Base-by-base conservation (phyloP, 331 rosid genomes). In the Cydonia oblonga region DNA sequence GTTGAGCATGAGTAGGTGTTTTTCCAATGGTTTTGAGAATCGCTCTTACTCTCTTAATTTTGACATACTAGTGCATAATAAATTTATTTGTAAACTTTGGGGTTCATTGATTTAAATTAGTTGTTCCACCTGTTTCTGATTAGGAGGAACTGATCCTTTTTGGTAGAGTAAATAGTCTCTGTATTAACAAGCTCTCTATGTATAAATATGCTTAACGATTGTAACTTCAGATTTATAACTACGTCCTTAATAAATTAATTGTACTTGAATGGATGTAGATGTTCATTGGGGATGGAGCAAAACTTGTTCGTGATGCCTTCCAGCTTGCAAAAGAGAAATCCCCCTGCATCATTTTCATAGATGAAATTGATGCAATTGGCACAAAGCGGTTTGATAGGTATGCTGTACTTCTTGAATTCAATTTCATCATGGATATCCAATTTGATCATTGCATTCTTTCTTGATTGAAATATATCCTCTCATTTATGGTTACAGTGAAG, bases 371-470 rank as follows among this genome's bases (percentile, higher is more conserved):
- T 85, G 98, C 97, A 8, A 93, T 91, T 71, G 98, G 98, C 29
- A 91, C 97, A 64, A 91, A 91, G 85, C 90, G 98, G 33, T 93
- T 93, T 89, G 96, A 89, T 66, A 93, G 98, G 98, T 91, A 89
- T 63, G 9, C 59, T 68, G 23, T 65, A 15, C 22, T 69, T 75
- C 25, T 30, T 22, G 22, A 53, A n/a, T 16, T 46, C 26, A 67
- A 40, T 72, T 25, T 20, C 62, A 69, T 52, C 2, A 0, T 52
- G 12, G 5, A 0, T 68, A 14, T 19, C 32, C 62, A 49, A 5
- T n/a, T 13, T 22, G 4, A 23, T 9, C 66, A 3, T 8, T 56
- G 53, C 22, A 57, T 23, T 58, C 40, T 64, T 74, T 29, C 23
- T 26, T 86, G 75, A 56, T 74, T 46, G 74, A 69, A 30, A 76